Evolutionary conservation across 257 asterid species (phyloP).

Genomic region (Galeopsis tetrahit): DNA sequence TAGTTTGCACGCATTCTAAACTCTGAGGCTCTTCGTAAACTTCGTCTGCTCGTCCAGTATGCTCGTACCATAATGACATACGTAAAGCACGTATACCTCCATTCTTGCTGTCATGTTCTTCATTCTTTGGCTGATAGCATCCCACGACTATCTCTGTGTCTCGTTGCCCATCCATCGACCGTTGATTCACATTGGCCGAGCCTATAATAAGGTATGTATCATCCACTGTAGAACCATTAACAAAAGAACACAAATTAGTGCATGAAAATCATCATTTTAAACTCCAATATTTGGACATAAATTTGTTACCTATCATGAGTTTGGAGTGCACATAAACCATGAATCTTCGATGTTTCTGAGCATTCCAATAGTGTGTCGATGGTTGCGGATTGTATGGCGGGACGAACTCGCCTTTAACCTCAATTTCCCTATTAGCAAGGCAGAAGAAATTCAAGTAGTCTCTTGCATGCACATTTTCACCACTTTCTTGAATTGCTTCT

Average conservation of each 20-base stretch:
- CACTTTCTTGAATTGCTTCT: conserved; percentile 64
- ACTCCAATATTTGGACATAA: neutral
- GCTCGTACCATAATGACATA: conserved; percentile 85
- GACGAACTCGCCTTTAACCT: conserved; percentile 72
- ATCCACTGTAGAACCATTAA: conserved; percentile 60
- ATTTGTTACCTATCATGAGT: conserved; percentile 78
- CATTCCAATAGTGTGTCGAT: conserved; percentile 64
- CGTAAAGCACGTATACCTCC: conserved; percentile 69
- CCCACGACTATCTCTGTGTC: conserved; percentile 93
- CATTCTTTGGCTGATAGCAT: conserved; percentile 60
- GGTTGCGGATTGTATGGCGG: conserved; percentile 86
- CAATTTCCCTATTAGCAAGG: conserved; percentile 79
- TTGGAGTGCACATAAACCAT: conserved; percentile 97
- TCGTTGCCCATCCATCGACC: conserved; percentile 93
- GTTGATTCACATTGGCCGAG: conserved; percentile 86
- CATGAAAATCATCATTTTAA: conserved; percentile 8
- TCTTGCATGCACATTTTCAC: conserved; percentile 59
- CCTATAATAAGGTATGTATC: conserved; percentile 77
- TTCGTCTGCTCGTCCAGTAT: conserved; percentile 60
- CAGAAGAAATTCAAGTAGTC: conserved; percentile 90
- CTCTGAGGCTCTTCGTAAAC: conserved; percentile 61
- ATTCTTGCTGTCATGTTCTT: conserved; percentile 33
- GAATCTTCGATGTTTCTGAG: conserved; percentile 82
- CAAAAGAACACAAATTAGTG: conserved; percentile 1
- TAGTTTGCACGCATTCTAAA: conserved; percentile 55